phyloP scores from a whole-genome alignment of 139 green algal species.

The Chlorella sp. region DNA sequence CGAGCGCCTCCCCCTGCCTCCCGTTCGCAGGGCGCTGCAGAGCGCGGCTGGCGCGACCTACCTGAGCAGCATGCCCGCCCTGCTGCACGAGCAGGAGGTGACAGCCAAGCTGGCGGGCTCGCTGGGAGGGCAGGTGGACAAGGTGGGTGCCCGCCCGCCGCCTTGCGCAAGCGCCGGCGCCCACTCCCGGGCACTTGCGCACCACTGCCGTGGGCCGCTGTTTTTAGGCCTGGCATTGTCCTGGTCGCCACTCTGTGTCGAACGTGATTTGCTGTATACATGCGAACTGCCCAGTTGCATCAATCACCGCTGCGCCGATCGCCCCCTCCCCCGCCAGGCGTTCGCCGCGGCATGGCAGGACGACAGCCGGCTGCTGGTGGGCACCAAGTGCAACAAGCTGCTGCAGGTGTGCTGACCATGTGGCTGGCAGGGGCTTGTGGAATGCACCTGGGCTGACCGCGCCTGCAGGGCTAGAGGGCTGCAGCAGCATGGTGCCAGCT shows the following conservation, averaged over 20 bases:
- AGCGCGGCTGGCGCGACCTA: background rate
- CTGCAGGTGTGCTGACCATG: constrained; percentile 25
- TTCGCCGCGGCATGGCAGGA: constrained; percentile 59
- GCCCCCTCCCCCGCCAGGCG: too few species aligned
- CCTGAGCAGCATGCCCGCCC: constrained; percentile 1
- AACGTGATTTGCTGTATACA: background rate
- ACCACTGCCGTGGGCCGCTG: background rate
- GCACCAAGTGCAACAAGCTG: constrained; percentile 76
- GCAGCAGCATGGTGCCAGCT: too few species aligned
- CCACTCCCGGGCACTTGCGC: too few species aligned
- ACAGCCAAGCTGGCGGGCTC: constrained; percentile 5
- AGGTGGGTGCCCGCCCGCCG: constrained; percentile 2
- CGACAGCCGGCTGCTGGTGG: constrained; percentile 55
- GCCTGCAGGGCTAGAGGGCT: too few species aligned
- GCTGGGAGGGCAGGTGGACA: constrained; percentile 7
- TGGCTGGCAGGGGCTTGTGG: background rate
- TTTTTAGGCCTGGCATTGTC: background rate
- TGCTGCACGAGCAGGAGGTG: constrained; percentile 15
- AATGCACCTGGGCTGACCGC: too few species aligned
- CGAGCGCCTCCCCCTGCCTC: too few species aligned
- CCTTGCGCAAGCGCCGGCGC: background rate
- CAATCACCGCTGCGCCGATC: background rate
- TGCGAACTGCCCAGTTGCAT: background rate
- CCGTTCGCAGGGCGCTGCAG: background rate
- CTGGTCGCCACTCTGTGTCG: background rate